Base-by-base conservation (phyloP, 2,329 filamentous ascomycete genomes). In the Colletotrichum brevisporum region DNA sequence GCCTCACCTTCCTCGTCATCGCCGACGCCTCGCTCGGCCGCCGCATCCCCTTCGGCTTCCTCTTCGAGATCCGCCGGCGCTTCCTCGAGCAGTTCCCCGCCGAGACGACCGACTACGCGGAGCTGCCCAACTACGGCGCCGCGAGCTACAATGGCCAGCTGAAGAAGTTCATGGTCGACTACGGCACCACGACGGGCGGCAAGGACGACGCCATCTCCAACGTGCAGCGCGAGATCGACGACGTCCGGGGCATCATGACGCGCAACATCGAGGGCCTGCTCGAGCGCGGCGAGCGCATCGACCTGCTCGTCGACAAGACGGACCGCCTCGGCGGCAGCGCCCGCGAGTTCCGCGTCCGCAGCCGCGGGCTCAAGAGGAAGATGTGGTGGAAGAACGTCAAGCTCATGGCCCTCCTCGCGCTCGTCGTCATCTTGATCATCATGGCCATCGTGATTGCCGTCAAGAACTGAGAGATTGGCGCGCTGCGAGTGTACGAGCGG, bases 301-400 rank as follows among this genome's bases (percentile, higher is more conserved):
- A 98, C 82, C 81, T 98, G 74, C 83, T 99, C 53, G 95, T 99
- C 24, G 95, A 98, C 80, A 98, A 99, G 89, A 99, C 97, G 56
- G 95, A 98, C 78, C 87, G 94, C 51, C 81, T 99, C 47, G 96
- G 95, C 15, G 94, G 93, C 31, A 96, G 90, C 79, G 94, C 96
- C 61, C 87, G 91, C 75, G 96, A 99, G 78, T 99, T 99, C 78
- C 86, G 96, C 60, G 91, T 98, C 18, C 87, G 95, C 74, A 97
- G 93, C 79, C 86, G 94, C 27, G 94, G 94, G 1, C 81, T 99
- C 75, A 93, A 96, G 83, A 88, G 97, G 77, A 89, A 92, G 81
- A 98, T 99, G 96, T 99, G 96, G 96, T 98, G 95, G 95, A 98
- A 98, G 90, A 98, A 99, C 80, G 88, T 97, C 53, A 97, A 97